Conservation (phyloP, 768 basidiomycete species). For the Boletus sp. region DNA sequence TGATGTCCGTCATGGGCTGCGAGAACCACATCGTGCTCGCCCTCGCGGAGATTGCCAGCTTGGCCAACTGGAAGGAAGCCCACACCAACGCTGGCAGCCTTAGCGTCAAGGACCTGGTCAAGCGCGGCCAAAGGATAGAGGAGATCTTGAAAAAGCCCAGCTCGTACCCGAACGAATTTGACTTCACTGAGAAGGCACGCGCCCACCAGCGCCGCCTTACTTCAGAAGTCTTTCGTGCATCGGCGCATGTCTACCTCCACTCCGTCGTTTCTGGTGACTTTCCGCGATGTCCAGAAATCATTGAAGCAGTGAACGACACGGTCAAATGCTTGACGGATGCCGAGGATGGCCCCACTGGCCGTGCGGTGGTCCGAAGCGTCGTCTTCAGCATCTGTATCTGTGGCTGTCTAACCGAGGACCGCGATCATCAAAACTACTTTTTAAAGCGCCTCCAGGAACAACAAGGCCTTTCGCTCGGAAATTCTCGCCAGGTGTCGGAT, state of each 20-base stretch:
- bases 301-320: slow-evolving; percentile 49
- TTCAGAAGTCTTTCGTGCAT: slow-evolving; percentile 67
- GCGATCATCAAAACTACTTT: slow-evolving; percentile 41
- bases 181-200: slow-evolving; percentile 5
- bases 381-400: slow-evolving; percentile 76
- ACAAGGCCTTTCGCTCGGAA: slow-evolving; percentile 56
- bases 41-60: slow-evolving; percentile 65
- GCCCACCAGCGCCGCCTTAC: slow-evolving; percentile 42
- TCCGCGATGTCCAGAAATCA: slow-evolving; percentile 64
- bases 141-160: slow-evolving; percentile 24
- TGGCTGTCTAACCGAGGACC: slow-evolving; percentile 62
- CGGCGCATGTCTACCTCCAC: slow-evolving; percentile 71
- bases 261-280: slow-evolving; percentile 72
- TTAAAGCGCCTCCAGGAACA: slow-evolving; percentile 47
- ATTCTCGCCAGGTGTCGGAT: slow-evolving; percentile 50
- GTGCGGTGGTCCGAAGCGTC: slow-evolving; percentile 68
- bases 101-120: slow-evolving; percentile 59
- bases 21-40: slow-evolving; percentile 77
- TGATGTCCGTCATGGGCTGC: slow-evolving; percentile 85
- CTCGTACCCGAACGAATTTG: not conserved
- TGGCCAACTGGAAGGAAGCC: slow-evolving; percentile 62
- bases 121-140: slow-evolving; percentile 52
- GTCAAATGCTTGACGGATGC: slow-evolving; percentile 44
- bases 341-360: slow-evolving; percentile 36
- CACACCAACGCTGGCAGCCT: slow-evolving; percentile 42